These are phyloP conservation scores for Trifolium subterraneum DNA, from an alignment of 306 rosid genomes.

Conservation along the genomic window DNA sequence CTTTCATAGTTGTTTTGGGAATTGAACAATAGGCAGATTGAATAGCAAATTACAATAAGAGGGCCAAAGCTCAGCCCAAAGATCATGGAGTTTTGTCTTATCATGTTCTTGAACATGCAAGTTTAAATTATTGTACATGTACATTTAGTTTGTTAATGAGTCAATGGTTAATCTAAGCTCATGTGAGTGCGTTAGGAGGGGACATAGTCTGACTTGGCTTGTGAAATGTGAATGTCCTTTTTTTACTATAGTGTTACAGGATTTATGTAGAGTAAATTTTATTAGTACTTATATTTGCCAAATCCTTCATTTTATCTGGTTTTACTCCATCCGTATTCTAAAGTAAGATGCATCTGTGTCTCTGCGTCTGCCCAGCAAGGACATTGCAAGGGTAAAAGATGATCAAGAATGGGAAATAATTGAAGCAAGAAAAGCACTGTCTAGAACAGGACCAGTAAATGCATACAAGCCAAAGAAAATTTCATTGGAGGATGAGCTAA, in stretches of 20 bases:
- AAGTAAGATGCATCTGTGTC: slow-evolving; percentile 35
- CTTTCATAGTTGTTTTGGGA: neutral
- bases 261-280: neutral
- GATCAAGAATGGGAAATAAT: slow-evolving; percentile 91
- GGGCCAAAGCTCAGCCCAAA: neutral
- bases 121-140: slow-evolving; percentile 6
- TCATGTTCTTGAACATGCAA: neutral
- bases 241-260: neutral
- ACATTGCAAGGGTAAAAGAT: slow-evolving; percentile 82
- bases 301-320: slow-evolving; percentile 25
- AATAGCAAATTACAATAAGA: slow-evolving; percentile 2
- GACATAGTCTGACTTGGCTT: slow-evolving; percentile 31
- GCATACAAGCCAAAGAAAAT: slow-evolving; percentile 76
- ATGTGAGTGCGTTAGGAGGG: neutral
- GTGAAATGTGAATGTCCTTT: slow-evolving; percentile 6
- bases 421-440: slow-evolving; percentile 76
- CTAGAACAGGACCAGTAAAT: slow-evolving; percentile 73
- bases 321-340: slow-evolving; percentile 6
- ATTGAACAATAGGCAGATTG: slow-evolving; percentile 3
- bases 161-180: neutral
- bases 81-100: neutral
- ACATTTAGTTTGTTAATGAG: slow-evolving; percentile 4
- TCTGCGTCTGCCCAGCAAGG: slow-evolving; percentile 62
- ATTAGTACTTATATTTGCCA: neutral
- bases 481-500: slow-evolving; percentile 74